Evolutionary conservation across 2,329 filamentous ascomycete genomes (phyloP), one percentile per base, ranked within the genome.

Genomic region (Cordyceps militaris): DNA sequence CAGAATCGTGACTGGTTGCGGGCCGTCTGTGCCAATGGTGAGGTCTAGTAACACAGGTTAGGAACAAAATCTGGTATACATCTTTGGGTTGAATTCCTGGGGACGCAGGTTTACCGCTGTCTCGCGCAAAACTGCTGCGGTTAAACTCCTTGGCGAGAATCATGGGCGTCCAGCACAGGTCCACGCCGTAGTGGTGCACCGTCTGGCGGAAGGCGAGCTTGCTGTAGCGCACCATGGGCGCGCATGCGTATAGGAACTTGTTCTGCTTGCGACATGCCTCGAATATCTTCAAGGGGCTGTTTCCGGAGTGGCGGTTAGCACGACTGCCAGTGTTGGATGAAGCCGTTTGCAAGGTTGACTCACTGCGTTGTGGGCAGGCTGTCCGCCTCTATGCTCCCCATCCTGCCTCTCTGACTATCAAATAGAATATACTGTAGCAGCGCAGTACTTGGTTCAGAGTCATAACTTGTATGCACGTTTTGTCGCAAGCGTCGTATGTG

Each of bases 111-210:
- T n/a, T 62, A 82, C 81, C 84, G 66, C 81, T 84, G 61, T 85
- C 80, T 57, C 84, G 75, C 51, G 84, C 84, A 62, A 81, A 72
- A 21, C 71, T 67, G 64, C 75, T 86, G 24, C 84, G 76, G 71
- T 86, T 86, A 68, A 87, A 87, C 66, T 87, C 84, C 65, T 86
- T 87, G 53, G 84, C 83, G 3, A 87, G 73, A 56, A 87, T 82
- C 86, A 89, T 89, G 44, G 86, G 86, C 2, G 85, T 88, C 81
- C 86, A 89, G 62, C 81, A 84, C 7, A 89, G 68, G 67, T 89
- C 85, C 16, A 81, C 80, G 49, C 80, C 82, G 67, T 86, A 88
- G 49, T 80, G 74, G 61, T 83, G 78, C 3, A 85, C 82, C 0
- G 86, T 85, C 63, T 87, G 80, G 49, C 86, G 80, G 66, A 89